Evolutionary conservation across 345 rosid species (phyloP).

Genomic region (Gossypium stocksii): DNA sequence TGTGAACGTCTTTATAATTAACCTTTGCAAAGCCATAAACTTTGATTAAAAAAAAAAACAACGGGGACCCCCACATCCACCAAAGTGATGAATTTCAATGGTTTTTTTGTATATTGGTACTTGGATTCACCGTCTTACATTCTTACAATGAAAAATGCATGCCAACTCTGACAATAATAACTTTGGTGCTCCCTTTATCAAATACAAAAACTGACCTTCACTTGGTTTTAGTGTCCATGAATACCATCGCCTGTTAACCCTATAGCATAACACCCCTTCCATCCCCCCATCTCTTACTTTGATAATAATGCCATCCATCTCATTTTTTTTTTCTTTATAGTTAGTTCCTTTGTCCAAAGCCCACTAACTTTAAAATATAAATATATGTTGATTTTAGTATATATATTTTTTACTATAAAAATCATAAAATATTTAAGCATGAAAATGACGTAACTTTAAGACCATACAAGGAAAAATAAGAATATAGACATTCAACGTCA

Average conservation of each 20-base stretch:
- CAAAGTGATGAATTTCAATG: neutral
- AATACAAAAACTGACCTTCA: slow-evolving; percentile 24
- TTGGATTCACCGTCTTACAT: slow-evolving; percentile 11
- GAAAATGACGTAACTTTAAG: no score
- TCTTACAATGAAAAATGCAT: slow-evolving; percentile 21
- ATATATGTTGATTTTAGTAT: no score
- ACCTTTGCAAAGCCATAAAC: slow-evolving; percentile 7
- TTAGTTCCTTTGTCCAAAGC: no score
- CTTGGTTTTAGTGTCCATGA: slow-evolving; percentile 7
- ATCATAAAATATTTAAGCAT: no score
- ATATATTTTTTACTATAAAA: no score
- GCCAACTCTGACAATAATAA: slow-evolving; percentile 35
- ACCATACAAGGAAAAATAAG: no score
- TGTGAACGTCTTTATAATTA: neutral
- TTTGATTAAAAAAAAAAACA: neutral
- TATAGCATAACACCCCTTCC: no score
- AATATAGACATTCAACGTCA: no score
- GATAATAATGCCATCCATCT: no score
- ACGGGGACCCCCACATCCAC: slow-evolving; percentile 15
- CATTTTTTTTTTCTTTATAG: no score
- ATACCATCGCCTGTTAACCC: no score
- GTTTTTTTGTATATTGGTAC: neutral
- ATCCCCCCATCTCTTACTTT: neutral
- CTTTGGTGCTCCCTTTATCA: slow-evolving; percentile 31
- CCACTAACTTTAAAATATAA: no score